phyloP scores from a whole-genome alignment of 2,329 filamentous ascomycete genomes.

The Neobulgaria alba region DNA sequence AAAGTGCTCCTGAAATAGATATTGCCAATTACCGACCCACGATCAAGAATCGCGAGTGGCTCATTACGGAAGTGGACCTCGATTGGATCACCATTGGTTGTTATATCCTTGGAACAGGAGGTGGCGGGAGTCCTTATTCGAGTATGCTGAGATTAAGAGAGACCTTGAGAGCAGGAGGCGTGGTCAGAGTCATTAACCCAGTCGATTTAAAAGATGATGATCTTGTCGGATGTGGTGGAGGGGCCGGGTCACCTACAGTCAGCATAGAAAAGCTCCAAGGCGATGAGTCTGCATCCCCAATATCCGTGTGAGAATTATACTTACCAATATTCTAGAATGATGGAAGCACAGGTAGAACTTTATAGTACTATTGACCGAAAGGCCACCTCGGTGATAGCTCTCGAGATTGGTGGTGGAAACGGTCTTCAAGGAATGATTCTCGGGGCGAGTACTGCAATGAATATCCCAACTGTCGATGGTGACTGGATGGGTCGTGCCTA shows the following conservation, averaged over 20 bases:
- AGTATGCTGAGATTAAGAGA: slow-evolving; percentile 42
- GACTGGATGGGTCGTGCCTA: slow-evolving; percentile 40
- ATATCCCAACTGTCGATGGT: slow-evolving; percentile 34
- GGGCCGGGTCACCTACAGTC: slow-evolving; percentile 51
- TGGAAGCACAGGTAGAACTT: background rate
- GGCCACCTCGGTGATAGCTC: background rate
- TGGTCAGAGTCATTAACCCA: slow-evolving; percentile 43
- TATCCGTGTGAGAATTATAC: too few relatives aligned
- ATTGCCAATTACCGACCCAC: slow-evolving; percentile 38
- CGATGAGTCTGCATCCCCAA: slow-evolving; percentile 39
- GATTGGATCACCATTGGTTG: slow-evolving; percentile 47
- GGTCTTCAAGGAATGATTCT: slow-evolving; percentile 27
- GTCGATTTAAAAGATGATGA: slow-evolving; percentile 41
- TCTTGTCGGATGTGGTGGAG: slow-evolving; percentile 46
- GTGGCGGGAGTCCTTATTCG: slow-evolving; percentile 46
- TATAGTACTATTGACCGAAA: background rate
- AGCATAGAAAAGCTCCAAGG: slow-evolving; percentile 51
- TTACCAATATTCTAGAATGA: background rate
- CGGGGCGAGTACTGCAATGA: slow-evolving; percentile 24
- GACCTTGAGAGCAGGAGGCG: slow-evolving; percentile 41
- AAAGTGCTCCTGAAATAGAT: too few relatives aligned
- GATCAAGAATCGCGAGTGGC: slow-evolving; percentile 42
- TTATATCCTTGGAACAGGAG: slow-evolving; percentile 52
- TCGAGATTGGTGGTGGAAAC: slow-evolving; percentile 39
- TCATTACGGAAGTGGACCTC: slow-evolving; percentile 46